Evolutionary conservation across 2,329 filamentous ascomycete species (phyloP).

Genomic region (Colletotrichum tamarilloi): DNA sequence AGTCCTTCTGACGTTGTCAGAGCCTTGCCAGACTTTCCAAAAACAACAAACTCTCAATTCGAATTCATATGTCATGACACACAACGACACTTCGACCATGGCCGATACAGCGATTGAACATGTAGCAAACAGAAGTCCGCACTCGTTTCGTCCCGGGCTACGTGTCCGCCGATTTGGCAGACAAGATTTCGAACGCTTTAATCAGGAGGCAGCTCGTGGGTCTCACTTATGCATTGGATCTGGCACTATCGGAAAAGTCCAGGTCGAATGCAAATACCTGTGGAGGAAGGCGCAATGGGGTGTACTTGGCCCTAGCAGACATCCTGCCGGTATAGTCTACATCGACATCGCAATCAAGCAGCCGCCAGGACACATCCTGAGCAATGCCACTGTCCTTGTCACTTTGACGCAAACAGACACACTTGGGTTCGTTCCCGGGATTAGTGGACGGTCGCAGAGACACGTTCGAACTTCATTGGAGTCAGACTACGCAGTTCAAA

Average conservation of each 20-base stretch:
- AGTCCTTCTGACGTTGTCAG: too few relatives aligned
- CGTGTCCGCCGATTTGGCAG: fast-evolving
- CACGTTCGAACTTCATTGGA: background rate
- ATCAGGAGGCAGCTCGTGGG: background rate
- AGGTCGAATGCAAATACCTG: background rate
- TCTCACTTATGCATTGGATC: background rate
- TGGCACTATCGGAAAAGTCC: background rate
- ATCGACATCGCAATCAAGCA: too few relatives aligned
- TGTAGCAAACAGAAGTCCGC: too few relatives aligned
- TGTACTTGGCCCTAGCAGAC: fast-evolving
- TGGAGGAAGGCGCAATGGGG: background rate
- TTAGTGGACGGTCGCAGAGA: too few relatives aligned
- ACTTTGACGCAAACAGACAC: too few relatives aligned
- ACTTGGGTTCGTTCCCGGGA: too few relatives aligned
- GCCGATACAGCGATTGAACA: too few relatives aligned
- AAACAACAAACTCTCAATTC: too few relatives aligned
- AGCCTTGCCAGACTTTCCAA: too few relatives aligned
- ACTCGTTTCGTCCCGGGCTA: background rate
- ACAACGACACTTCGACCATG: too few relatives aligned
- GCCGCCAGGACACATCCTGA: fast-evolving
- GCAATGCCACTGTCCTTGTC: background rate
- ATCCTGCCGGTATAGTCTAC: background rate
- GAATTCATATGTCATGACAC: too few relatives aligned
- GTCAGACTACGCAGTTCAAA: fast-evolving
- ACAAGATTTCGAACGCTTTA: background rate